phyloP scores from a whole-genome alignment of 768 basidiomycete genomes.

The Mycena epipterygia region DNA sequence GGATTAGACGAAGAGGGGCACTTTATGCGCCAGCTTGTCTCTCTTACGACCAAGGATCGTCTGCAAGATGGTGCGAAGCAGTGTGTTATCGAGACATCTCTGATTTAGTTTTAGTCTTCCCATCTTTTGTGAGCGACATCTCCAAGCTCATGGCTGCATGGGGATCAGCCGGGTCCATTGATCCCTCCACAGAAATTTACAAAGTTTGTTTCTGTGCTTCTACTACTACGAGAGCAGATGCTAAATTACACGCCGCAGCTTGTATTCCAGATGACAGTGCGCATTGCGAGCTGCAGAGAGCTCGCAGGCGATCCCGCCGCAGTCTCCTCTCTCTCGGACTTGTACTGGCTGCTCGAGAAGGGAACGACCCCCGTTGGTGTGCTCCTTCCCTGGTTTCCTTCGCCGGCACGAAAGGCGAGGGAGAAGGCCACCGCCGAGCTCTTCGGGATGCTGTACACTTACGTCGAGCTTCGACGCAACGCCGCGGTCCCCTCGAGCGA shows the following conservation, averaged over 20 bases:
- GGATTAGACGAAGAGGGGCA: not conserved
- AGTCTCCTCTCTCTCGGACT: not conserved
- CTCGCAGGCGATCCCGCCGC: not conserved
- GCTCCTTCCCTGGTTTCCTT: conserved; percentile 45
- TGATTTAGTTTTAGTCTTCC: not conserved
- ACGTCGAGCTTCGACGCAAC: conserved; percentile 35
- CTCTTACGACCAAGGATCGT: not conserved
- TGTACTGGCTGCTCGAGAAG: not conserved
- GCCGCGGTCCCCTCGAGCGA: conserved; percentile 29
- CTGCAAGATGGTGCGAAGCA: not conserved
- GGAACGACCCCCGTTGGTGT: conserved; percentile 21
- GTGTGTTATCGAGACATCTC: not conserved
- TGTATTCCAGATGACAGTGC: not conserved
- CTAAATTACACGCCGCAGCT: not conserved
- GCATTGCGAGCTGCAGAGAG: not conserved
- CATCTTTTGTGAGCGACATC: not conserved
- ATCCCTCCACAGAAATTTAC: not conserved
- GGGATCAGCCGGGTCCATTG: not conserved
- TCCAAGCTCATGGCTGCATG: not conserved
- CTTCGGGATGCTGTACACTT: conserved; percentile 30
- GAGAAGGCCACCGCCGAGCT: conserved; percentile 35
- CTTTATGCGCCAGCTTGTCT: not conserved
- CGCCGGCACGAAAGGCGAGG: conserved; percentile 32
- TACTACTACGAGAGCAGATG: not conserved
- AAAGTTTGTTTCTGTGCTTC: not conserved